Evolutionary conservation across 208 protist species (phyloP), one percentile per base, ranked within the genome.

Genomic region (Trypanosoma lewisi): DNA sequence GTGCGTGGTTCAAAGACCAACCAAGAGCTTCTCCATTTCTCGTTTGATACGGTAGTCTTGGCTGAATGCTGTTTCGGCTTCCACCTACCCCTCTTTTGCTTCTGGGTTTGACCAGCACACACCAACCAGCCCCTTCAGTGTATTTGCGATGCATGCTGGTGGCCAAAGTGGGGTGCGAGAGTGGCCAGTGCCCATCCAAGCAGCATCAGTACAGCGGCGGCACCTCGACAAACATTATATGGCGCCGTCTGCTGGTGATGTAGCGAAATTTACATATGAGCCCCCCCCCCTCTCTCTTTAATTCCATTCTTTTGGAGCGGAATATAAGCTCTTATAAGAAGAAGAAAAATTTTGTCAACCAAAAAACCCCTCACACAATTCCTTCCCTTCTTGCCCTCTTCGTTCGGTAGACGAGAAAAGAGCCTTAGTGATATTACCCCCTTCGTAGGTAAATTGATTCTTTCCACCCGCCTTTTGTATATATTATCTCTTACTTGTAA

Each of bases 121-220:
- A 75, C 58, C 70, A 75, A 75, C 70, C 70, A 75, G 62, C 70
- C 62, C 44, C 63, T 68, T 64, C 39, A 28, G 53, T 67, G 61
- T 49, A n/a, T 9, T 4, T 48, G 33, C 12, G 30, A 36, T 75
- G 27, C 62, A 66, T 33, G 54, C n/a, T 62, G 57, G 62, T 57
- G 62, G 70, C 55, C 70, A 75, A 75, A 75, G 62, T 75, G 70
- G 12, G 61, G 62, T 66, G 70, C 61, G 55, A 75, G 70, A 75
- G 19, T 5, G 30, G n/a, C n/a, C n/a, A n/a, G 25, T 45, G 41
- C 27, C 14, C 17, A 1, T 31, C 27, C 37, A 75, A 75, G 69
- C 69, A 67, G 63, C 69, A 75, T 69, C 69, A 75, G 69, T 75
- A 75, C 69, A 75, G 69, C 69, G 55, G 55, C 39, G 57, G 49